Evolutionary conservation across 73 alveolate species (phyloP), one percentile per base, ranked within the genome.

Genomic region (Diophrys appendiculata): DNA sequence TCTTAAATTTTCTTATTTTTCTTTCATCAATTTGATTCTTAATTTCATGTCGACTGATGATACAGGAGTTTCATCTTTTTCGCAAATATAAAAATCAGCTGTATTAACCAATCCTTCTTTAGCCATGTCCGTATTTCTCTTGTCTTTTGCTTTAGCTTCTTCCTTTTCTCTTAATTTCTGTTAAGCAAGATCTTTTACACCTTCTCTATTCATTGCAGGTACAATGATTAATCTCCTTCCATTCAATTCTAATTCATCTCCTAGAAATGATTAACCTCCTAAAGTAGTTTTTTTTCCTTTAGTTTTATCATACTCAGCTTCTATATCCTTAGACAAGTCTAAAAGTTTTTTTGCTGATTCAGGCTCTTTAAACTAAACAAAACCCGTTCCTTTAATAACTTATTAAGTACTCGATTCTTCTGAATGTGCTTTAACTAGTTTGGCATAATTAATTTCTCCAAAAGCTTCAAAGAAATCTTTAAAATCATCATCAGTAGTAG

Each of bases 401-500:
- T 33, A n/a, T n/a, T n/a, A n/a, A n/a, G n/a, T n/a, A n/a, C n/a
- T n/a, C n/a, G n/a, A n/a, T n/a, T n/a, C n/a, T n/a, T n/a, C n/a
- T n/a, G n/a, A n/a, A n/a, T n/a, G n/a, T n/a, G n/a, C n/a, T n/a
- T n/a, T n/a, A 54, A 78, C 76, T 24, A 84, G 68, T 3, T 69
- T 32, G 26, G 88, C 92, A 35, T 76, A 84, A 67, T 77, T 77
- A 52, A 90, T 78, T 8, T 77, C 88, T 26, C 98, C 98, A 82
- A 81, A 90, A n/a, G 80, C 72, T 5, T 83, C 80, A 81, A 93
- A 86, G 83, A 90, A 86, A 30, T 93, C 91, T 70, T 89, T 82
- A 68, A 93, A 78, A 65, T 89, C 92, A 5, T 90, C 90, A 65
- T 93, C 95, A 2, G 85, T 89, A 64, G 96, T 83, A 52, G 85